Evolutionary conservation across 148 eudicot genomes (phyloP).

Genomic region (Amaranthus hypochondriacus): DNA sequence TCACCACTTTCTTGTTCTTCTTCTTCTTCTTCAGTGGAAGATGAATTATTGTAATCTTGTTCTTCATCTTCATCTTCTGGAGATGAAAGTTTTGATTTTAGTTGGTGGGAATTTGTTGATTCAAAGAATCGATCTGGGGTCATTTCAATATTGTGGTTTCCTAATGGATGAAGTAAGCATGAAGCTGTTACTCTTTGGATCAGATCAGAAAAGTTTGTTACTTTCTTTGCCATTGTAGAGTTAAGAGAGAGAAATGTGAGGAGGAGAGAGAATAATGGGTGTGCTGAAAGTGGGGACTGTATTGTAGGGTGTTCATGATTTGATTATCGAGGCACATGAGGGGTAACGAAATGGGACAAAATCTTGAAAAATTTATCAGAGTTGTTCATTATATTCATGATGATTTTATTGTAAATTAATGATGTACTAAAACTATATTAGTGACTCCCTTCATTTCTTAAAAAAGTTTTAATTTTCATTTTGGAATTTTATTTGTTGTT

Average conservation of each 20-base stretch:
- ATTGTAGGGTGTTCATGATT: background rate
- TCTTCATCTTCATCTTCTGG: slow-evolving; percentile 13
- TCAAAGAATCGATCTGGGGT: slow-evolving; percentile 28
- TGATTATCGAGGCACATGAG: background rate
- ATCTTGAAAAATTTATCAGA: background rate
- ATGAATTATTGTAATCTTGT: background rate
- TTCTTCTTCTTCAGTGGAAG: slow-evolving; percentile 16
- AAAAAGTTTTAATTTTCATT: too few species aligned
- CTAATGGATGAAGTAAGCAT: slow-evolving; percentile 79
- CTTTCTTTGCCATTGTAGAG: slow-evolving; percentile 37
- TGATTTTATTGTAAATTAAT: background rate
- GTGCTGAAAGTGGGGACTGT: background rate
- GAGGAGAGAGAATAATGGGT: slow-evolving; percentile 2
- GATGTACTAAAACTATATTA: background rate
- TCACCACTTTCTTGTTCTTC: slow-evolving; percentile 24
- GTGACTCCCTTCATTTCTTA: too few species aligned
- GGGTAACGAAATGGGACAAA: slow-evolving; percentile 9
- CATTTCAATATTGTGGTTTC: slow-evolving; percentile 30
- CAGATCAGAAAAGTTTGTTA: slow-evolving; percentile 87
- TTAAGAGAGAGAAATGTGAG: background rate
- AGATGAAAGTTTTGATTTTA: slow-evolving; percentile 6
- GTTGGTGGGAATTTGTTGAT: slow-evolving; percentile 20
- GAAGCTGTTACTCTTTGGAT: slow-evolving; percentile 91
- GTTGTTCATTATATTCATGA: background rate
- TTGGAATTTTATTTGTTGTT: too few species aligned